phyloP scores from a whole-genome alignment of 495 filamentous ascomycete genomes.

The Lentithecium fluviatile region DNA sequence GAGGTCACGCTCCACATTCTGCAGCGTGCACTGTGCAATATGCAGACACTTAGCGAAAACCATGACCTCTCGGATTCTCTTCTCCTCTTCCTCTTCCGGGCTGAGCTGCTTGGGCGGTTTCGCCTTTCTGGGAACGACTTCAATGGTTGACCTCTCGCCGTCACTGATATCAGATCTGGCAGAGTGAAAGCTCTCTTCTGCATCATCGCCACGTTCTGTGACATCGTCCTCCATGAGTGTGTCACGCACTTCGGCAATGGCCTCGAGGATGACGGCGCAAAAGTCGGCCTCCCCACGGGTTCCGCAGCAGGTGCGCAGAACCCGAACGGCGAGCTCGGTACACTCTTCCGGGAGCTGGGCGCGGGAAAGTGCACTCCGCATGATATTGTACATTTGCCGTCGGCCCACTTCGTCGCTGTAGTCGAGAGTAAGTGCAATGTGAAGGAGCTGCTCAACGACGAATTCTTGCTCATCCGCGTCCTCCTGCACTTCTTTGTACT shows the following conservation, averaged over 20 bases:
- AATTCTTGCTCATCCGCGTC: slow-evolving; percentile 86
- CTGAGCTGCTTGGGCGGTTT: slow-evolving; percentile 47
- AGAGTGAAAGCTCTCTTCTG: slow-evolving; percentile 36
- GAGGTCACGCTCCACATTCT: slow-evolving; percentile 80
- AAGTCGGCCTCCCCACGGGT: slow-evolving; percentile 87
- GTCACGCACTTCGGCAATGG: slow-evolving; percentile 93
- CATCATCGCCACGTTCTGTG: slow-evolving; percentile 49
- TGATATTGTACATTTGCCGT: slow-evolving; percentile 87
- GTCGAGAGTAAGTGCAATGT: slow-evolving; percentile 87
- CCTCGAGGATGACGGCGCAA: slow-evolving; percentile 87
- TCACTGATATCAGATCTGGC: slow-evolving; percentile 47
- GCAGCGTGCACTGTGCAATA: slow-evolving; percentile 95
- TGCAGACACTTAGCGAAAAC: slow-evolving; percentile 98
- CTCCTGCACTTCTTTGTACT: slow-evolving; percentile 62
- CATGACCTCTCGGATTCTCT: slow-evolving; percentile 83
- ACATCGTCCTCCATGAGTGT: slow-evolving; percentile 60
- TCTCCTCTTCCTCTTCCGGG: slow-evolving; percentile 70
- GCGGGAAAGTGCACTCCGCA: slow-evolving; percentile 79
- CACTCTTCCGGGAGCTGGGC: slow-evolving; percentile 88
- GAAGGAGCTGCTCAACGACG: slow-evolving; percentile 87
- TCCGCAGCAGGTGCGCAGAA: slow-evolving; percentile 76
- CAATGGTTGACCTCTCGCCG: slow-evolving; percentile 46
- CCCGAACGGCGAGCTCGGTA: slow-evolving; percentile 83
- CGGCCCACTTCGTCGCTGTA: slow-evolving; percentile 89
- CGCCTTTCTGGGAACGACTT: slow-evolving; percentile 49